These are phyloP conservation scores for Gossypium lobatum DNA, from an alignment of 441 rosid species.

Conservation along the genomic window DNA sequence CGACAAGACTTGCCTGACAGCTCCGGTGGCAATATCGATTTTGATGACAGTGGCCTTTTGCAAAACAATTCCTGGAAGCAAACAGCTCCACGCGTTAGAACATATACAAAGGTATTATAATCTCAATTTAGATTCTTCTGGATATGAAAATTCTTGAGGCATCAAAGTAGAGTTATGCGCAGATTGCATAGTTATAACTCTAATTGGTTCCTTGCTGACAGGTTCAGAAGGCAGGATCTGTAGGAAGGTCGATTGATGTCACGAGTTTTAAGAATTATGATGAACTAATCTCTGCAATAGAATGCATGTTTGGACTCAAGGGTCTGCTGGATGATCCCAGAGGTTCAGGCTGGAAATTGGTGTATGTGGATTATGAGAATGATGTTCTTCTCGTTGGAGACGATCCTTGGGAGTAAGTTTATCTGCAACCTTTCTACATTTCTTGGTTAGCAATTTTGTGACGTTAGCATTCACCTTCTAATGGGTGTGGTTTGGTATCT, in stretches of 20 bases:
- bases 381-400: slow-evolving; percentile 96
- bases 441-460: neutral
- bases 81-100: slow-evolving; percentile 70
- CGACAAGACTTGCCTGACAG: slow-evolving; percentile 73
- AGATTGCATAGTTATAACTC: neutral
- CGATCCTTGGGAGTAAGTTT: slow-evolving; percentile 98
- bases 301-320: slow-evolving; percentile 90
- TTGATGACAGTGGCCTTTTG: slow-evolving; percentile 64
- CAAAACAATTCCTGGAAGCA: slow-evolving; percentile 83
- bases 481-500: slow-evolving; percentile 11
- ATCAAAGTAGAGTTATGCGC: neutral
- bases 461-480: neutral
- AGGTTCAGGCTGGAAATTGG: slow-evolving; percentile 91
- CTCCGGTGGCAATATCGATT: slow-evolving; percentile 86
- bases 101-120: slow-evolving; percentile 73
- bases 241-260: slow-evolving; percentile 92
- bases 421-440: neutral
- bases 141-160: neutral
- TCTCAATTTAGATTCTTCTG: neutral
- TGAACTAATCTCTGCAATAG: slow-evolving; percentile 83
- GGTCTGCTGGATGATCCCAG: slow-evolving; percentile 75
- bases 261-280: slow-evolving; percentile 74
- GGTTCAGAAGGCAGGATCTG: slow-evolving; percentile 98
- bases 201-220: slow-evolving; percentile 21
- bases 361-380: slow-evolving; percentile 91